Evolutionary conservation across 1,284 basidiomycete genomes (phyloP).

Genomic region (Ganoderma multipileum): DNA sequence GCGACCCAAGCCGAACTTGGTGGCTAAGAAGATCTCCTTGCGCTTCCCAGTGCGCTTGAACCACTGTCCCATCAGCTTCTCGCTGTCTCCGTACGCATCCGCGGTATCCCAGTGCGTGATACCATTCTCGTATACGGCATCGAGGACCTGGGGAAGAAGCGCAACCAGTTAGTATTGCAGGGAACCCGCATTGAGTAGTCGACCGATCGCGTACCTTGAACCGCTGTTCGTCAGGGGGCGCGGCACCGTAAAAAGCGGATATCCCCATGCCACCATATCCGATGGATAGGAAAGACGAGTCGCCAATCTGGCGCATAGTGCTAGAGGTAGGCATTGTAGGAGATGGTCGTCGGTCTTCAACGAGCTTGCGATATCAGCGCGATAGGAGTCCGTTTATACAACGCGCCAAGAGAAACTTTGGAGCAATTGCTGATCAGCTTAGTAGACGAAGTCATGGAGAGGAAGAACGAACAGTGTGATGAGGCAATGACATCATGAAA

Average conservation of each 20-base stretch:
- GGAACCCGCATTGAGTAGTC: neutral
- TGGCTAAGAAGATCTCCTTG: slow-evolving; percentile 52
- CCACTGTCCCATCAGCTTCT: slow-evolving; percentile 40
- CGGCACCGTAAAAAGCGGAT: neutral
- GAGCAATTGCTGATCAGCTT: neutral
- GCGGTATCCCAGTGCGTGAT: slow-evolving; percentile 39
- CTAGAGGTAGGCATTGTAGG: neutral
- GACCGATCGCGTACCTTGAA: neutral
- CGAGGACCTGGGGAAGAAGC: slow-evolving; percentile 27
- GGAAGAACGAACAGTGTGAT: neutral
- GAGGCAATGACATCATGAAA: neutral
- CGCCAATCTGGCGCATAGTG: neutral
- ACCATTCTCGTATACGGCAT: slow-evolving; percentile 34
- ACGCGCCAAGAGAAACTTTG: neutral
- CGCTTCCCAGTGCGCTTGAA: slow-evolving; percentile 47
- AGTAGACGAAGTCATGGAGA: neutral
- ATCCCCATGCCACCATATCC: neutral
- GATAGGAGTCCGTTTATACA: neutral
- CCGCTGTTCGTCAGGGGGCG: neutral
- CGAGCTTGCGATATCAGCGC: neutral
- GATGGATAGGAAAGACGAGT: neutral
- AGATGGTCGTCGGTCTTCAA: neutral
- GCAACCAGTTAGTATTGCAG: too few relatives aligned
- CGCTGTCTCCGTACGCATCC: slow-evolving; percentile 36
- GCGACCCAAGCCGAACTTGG: slow-evolving; percentile 49